Evolutionary conservation across 2,329 filamentous ascomycete species (phyloP).

Genomic region (Talaromyces sp.): DNA sequence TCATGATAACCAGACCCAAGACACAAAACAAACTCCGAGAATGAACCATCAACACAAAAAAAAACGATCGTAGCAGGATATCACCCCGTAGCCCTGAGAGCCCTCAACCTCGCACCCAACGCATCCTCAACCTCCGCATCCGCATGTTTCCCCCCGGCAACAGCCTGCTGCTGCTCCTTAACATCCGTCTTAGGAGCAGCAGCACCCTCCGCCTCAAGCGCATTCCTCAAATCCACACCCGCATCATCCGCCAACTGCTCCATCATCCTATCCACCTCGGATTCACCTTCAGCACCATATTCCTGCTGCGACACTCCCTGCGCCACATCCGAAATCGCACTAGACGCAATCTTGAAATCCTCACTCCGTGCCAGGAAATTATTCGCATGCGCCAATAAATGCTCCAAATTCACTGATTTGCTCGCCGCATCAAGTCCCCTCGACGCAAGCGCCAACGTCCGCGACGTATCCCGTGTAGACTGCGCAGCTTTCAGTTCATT

Average conservation of each 20-base stretch:
- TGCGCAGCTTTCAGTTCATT: slow-evolving; percentile 50
- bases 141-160: slow-evolving; percentile 26
- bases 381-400: slow-evolving; percentile 43
- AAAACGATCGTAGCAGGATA: too few relatives aligned
- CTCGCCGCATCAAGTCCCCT: slow-evolving; percentile 47
- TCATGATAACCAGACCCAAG: not conserved
- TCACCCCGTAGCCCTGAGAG: slow-evolving; percentile 40
- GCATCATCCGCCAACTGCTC: slow-evolving; percentile 47
- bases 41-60: not conserved
- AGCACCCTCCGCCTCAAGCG: slow-evolving; percentile 40
- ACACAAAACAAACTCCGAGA: slow-evolving; percentile 1
- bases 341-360: slow-evolving; percentile 46
- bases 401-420: slow-evolving; percentile 48
- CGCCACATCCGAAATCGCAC: slow-evolving; percentile 44
- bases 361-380: slow-evolving; percentile 44
- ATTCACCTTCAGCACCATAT: slow-evolving; percentile 45
- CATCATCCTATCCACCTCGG: slow-evolving; percentile 45
- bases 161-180: slow-evolving; percentile 32
- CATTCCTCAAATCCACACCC: slow-evolving; percentile 43
- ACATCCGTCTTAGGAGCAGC: slow-evolving; percentile 43
- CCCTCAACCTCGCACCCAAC: slow-evolving; percentile 41
- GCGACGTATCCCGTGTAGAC: slow-evolving; percentile 48
- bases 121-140: slow-evolving; percentile 44
- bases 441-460: slow-evolving; percentile 46
- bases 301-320: slow-evolving; percentile 45